These are phyloP conservation scores for Epichloe uncinata DNA, from an alignment of 2,329 filamentous ascomycete genomes.

Conservation along the genomic window DNA sequence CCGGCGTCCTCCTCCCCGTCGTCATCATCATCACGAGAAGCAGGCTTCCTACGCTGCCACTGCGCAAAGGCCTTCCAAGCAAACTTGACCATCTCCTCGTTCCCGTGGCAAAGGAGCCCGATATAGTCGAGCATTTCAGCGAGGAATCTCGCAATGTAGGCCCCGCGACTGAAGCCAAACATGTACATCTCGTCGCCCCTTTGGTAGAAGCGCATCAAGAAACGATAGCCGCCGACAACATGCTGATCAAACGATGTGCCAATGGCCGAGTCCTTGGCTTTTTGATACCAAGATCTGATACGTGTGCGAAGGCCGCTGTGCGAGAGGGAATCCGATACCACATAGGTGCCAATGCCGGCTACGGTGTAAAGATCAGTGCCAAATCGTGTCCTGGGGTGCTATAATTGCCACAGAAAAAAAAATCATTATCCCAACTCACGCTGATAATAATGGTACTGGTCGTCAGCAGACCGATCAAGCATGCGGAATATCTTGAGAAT, in stretches of 20 bases:
- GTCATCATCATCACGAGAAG: conserved; percentile 28
- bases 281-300: conserved; percentile 52
- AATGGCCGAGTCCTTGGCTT: conserved; percentile 66
- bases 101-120: conserved; percentile 65
- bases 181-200: conserved; percentile 54
- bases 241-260: conserved; percentile 72
- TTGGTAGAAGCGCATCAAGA: conserved; percentile 61
- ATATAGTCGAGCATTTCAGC: conserved; percentile 80
- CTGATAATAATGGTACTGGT: conserved; percentile 53
- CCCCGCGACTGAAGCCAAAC: conserved; percentile 61
- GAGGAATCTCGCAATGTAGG: conserved; percentile 61
- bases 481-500: conserved; percentile 60
- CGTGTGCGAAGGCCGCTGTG: conserved; percentile 43
- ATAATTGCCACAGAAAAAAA: accelerated
- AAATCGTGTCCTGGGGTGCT: not conserved
- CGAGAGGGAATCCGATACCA: conserved; percentile 45
- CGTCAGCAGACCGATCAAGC: conserved; percentile 47
- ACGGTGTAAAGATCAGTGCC: conserved; percentile 1
- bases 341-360: conserved; percentile 63
- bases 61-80: conserved; percentile 72
- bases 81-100: conserved; percentile 74
- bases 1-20: conserved; percentile 20
- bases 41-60: conserved; percentile 51
- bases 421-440: conserved; percentile 25
- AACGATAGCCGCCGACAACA: conserved; percentile 71